Conservation (phyloP, 2,329 filamentous ascomycete genomes). For the Phyllosticta capitalensis region DNA sequence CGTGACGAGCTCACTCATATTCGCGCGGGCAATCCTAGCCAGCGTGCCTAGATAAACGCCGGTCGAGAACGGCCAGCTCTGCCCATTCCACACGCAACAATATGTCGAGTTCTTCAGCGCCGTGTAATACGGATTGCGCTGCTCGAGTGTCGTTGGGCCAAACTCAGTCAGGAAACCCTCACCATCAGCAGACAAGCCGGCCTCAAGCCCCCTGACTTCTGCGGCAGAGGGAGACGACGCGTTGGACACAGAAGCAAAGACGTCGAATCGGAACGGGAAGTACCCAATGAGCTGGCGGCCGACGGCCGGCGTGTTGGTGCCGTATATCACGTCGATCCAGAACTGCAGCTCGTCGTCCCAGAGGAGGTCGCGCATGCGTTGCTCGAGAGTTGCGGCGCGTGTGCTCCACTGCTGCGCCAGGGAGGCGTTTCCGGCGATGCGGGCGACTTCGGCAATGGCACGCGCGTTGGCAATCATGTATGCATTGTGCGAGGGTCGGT, state of each 20-base stretch:
- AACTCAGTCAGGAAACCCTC: conserved; percentile 31
- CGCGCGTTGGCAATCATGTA: conserved; percentile 37
- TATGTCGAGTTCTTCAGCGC: conserved; percentile 31
- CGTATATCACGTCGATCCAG: conserved; percentile 31
- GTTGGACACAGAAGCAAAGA: conserved; percentile 25
- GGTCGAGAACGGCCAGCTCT: conserved; percentile 1
- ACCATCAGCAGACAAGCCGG: conserved; percentile 24
- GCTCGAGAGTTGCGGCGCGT: conserved; percentile 27
- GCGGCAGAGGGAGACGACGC: conserved; percentile 11
- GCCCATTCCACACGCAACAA: conserved; percentile 11
- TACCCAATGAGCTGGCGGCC: conserved; percentile 35
- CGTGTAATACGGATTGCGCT: conserved; percentile 20
- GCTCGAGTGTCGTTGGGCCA: conserved; percentile 33
- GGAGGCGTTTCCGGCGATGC: conserved; percentile 22
- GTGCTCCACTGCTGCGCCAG: conserved; percentile 24
- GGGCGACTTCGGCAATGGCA: conserved; percentile 31
- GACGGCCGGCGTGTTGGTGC: conserved; percentile 26
- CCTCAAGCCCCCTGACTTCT: conserved; percentile 18
- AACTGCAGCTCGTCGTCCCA: conserved; percentile 32
- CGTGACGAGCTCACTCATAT: conserved; percentile 22
- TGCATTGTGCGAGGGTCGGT: conserved; percentile 34
- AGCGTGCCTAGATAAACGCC: conserved; percentile 37
- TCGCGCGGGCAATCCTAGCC: conserved; percentile 31
- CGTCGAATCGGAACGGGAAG: conserved; percentile 35
- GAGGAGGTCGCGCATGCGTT: conserved; percentile 26